phyloP scores from a whole-genome alignment of 805 yeast species.

The Naumovozyma castellii region DNA sequence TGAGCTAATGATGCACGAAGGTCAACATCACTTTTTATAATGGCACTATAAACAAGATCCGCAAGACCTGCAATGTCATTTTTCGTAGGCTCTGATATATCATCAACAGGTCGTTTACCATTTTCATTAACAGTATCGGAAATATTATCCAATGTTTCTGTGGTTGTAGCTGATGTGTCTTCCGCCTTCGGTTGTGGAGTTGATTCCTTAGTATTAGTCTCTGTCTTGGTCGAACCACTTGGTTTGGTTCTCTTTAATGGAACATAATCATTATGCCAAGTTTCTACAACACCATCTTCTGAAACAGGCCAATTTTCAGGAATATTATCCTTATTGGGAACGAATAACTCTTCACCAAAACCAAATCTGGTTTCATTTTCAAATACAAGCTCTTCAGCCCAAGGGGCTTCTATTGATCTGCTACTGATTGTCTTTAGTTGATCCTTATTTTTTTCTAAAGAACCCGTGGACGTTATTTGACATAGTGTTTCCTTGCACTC shows the following conservation, averaged over 20 bases:
- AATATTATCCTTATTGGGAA: conserved; percentile 41
- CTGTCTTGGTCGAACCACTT: conserved; percentile 21
- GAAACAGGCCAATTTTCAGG: conserved; percentile 28
- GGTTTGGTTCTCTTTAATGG: conserved; percentile 54
- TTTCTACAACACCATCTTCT: conserved; percentile 48
- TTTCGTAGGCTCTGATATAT: conserved; percentile 2
- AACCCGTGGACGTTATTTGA: conserved; percentile 32
- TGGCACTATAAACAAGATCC: conserved; percentile 47
- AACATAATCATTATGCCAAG: conserved; percentile 54
- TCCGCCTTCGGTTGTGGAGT: conserved; percentile 17
- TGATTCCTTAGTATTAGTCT: conserved; percentile 22
- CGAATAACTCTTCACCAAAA: conserved; percentile 66
- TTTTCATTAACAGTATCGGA: conserved; percentile 11
- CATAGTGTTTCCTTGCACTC: conserved; percentile 70
- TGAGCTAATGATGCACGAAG: conserved; percentile 79
- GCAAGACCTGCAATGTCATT: conserved; percentile 41
- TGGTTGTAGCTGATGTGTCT: conserved; percentile 8
- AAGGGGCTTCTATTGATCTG: conserved; percentile 63
- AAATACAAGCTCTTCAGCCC: conserved; percentile 58
- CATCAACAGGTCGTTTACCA: conserved; percentile 26
- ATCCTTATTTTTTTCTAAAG: conserved; percentile 19
- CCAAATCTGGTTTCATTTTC: conserved; percentile 47
- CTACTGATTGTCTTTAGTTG: conserved; percentile 23
- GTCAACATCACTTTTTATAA: conserved; percentile 62
- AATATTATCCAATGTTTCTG: not conserved